Evolutionary conservation across 2,329 filamentous ascomycete genomes (phyloP), one percentile per base, ranked within the genome.

Genomic region (Falciphora oryzae): DNA sequence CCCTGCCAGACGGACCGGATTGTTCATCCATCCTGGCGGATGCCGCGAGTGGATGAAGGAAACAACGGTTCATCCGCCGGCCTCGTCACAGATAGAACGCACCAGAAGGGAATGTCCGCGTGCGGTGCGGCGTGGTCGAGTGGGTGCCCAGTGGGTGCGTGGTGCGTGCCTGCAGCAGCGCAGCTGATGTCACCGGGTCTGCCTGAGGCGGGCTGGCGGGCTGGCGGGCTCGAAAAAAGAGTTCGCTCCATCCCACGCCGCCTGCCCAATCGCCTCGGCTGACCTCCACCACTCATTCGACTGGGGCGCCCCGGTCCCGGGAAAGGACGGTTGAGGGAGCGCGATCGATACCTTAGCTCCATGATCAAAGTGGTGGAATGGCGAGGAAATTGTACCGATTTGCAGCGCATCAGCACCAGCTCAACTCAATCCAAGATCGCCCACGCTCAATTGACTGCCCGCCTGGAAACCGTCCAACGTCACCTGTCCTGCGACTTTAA

Each of bases 401-500:
- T 25, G 44, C 44, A 53, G 44, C 44, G 5, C 22, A 18, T 1
- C 44, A 50, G 18, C 44, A 5, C 11, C 14, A 53, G 7, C 44
- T 22, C 44, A 53, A 53, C 44, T n/a, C 44, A n/a, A 53, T 53
- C 44, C 44, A 50, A 2, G 14, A 44, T 16, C 3, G 32, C 5
- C 11, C 32, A 18, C 38, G 16, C 22, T 8, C 22, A 7, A 53
- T n/a, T 25, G 44, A 53, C 44, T n/a, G 22, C 44, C 44, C 14
- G n/a, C 22, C 44, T 16, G 22, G 22, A n/a, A 50, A 50, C 18
- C 4, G 3, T 35, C 59, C 16, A 22, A 59, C 38, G 59, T 58
- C 57, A 56, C 65, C 63, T 56, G 53, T 53, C 38, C 50, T 22
- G n/a, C 62, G 5, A 53, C n/a, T 25, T 6, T 25, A 2, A 25